phyloP scores from a whole-genome alignment of 208 protist species.

The Crithidia thermophila region DNA sequence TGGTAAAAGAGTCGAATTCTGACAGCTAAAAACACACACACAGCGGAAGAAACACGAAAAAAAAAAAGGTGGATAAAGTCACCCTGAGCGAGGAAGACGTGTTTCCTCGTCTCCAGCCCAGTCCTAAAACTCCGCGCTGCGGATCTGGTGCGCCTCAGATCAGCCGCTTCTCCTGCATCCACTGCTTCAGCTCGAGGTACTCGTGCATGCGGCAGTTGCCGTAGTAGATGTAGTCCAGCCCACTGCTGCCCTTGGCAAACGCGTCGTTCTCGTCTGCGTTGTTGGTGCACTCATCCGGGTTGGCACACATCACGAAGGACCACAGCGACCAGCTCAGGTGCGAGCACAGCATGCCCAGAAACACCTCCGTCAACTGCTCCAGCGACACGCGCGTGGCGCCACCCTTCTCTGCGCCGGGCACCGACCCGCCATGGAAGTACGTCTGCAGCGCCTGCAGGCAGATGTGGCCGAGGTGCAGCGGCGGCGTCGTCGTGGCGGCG shows the following conservation, averaged over 20 bases:
- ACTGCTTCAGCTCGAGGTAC: conserved; percentile 72
- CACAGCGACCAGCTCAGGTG: conserved; percentile 83
- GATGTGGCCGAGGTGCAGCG: conserved; percentile 33
- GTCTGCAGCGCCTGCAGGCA: conserved; percentile 33
- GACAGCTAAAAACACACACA: not conserved
- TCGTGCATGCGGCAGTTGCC: conserved; percentile 78
- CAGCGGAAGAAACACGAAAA: not conserved
- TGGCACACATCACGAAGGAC: conserved; percentile 74
- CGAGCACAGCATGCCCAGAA: conserved; percentile 80
- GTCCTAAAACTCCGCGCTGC: too few species aligned
- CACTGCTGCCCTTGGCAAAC: conserved; percentile 79
- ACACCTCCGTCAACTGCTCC: conserved; percentile 63
- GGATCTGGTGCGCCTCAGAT: conserved; percentile 24
- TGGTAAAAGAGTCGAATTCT: not conserved
- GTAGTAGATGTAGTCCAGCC: conserved; percentile 83
- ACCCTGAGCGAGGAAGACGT: too few species aligned
- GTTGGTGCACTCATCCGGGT: conserved; percentile 56
- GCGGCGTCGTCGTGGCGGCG: not conserved
- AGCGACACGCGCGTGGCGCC: conserved; percentile 35
- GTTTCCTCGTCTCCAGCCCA: too few species aligned
- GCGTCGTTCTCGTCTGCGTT: conserved; percentile 44
- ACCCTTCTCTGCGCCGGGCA: not conserved
- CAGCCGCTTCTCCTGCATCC: conserved; percentile 54
- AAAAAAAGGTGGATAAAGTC: not conserved
- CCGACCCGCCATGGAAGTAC: conserved; percentile 30